A percentile compares a stretch with the other conserved stretches of the same genome.
Evolutionary conservation across 495 filamentous ascomycete species (phyloP).

Genomic region (Schizothecium vesticola): DNA sequence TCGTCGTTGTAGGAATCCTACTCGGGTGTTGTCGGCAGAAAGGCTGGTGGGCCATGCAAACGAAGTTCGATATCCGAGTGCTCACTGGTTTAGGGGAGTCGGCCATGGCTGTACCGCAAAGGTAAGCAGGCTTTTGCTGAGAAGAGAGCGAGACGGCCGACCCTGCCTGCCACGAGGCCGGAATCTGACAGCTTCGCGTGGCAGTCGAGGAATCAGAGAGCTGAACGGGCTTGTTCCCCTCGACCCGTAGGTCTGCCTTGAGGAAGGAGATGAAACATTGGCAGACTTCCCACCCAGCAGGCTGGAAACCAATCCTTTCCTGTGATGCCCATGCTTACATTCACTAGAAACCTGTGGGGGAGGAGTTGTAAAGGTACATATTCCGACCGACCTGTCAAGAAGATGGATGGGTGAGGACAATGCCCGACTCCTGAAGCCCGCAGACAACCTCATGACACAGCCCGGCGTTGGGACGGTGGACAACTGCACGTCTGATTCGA

Average conservation of each 20-base stretch:
- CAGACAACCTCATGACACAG: neutral
- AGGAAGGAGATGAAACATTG: neutral
- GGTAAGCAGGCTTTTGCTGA: neutral
- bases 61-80: neutral
- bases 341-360: no score
- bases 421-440: neutral
- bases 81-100: neutral
- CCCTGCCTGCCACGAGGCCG: neutral
- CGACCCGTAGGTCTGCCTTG: neutral
- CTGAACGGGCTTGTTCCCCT: neutral
- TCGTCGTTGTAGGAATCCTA: no score
- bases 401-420: neutral
- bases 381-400: neutral
- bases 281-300: neutral
- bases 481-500: neutral
- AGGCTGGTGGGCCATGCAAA: no score
- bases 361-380: neutral
- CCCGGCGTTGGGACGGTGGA: neutral
- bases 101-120: no score
- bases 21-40: no score
- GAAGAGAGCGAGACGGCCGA: neutral
- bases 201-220: neutral
- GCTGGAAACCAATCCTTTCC: neutral
- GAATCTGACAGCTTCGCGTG: neutral
- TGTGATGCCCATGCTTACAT: neutral